These are phyloP conservation scores for Avena atlantica DNA, from an alignment of 176 grass and related monocot genomes.

Conservation along the genomic window DNA sequence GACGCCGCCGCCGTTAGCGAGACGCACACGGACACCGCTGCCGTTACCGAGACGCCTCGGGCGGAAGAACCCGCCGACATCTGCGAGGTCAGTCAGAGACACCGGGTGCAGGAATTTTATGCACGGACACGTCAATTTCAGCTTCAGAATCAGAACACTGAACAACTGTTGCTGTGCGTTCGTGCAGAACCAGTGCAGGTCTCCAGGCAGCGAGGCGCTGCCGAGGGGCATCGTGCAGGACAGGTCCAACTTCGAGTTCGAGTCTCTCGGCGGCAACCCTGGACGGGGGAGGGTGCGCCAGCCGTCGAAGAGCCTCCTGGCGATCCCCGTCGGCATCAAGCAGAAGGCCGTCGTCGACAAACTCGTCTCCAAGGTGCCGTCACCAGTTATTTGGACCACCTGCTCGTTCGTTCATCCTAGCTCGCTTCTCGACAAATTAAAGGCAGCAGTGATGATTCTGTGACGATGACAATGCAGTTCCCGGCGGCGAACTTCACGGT, in stretches of 20 bases:
- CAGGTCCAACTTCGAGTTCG: conserved; percentile 78
- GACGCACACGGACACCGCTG: background rate
- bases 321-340: conserved; percentile 83
- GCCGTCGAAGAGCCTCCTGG: conserved; percentile 70
- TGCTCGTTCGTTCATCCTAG: background rate
- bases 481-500: conserved; percentile 56
- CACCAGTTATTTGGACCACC: background rate
- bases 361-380: conserved; percentile 75
- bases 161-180: conserved; percentile 34
- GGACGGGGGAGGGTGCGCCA: conserved; percentile 18
- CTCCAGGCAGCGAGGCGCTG: conserved; percentile 73
- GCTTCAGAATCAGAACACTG: conserved; percentile 35
- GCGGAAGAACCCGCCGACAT: conserved; percentile 24
- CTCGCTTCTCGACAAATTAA: background rate
- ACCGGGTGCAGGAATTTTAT: background rate
- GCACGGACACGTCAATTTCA: background rate
- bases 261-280: conserved; percentile 58
- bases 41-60: background rate
- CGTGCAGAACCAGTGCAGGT: conserved; percentile 57
- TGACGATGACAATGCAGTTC: conserved; percentile 50
- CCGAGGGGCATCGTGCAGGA: conserved; percentile 78
- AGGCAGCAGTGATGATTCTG: background rate
- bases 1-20: background rate
- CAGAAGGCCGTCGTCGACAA: conserved; percentile 78
- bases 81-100: conserved; percentile 42